Evolutionary conservation across 1,284 basidiomycete genomes (phyloP).

Genomic region (Leccinum angustisporum): DNA sequence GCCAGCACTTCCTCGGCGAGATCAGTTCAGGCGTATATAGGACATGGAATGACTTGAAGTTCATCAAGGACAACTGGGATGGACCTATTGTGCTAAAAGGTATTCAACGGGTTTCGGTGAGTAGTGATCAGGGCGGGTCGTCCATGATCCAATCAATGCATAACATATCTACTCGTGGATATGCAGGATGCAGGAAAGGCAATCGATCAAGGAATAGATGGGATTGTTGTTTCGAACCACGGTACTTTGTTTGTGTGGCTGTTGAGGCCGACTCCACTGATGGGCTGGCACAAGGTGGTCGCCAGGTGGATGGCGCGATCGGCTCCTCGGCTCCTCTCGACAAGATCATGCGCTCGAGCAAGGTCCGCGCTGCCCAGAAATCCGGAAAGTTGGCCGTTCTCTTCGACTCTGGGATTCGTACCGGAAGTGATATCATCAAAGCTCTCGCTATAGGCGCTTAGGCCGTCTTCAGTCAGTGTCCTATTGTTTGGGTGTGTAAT

Average conservation of each 20-base stretch:
- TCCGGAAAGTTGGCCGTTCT: constrained; percentile 66
- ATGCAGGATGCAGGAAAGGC: constrained; percentile 69
- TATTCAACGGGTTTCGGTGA: constrained; percentile 55
- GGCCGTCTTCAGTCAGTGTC: constrained; percentile 58
- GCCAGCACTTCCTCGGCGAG: constrained; percentile 58
- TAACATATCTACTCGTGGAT: neutral
- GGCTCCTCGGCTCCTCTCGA: constrained; percentile 71
- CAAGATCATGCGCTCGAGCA: constrained; percentile 57
- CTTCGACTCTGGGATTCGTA: constrained; percentile 81
- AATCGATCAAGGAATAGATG: constrained; percentile 66
- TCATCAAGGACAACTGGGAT: constrained; percentile 68
- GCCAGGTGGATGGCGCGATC: constrained; percentile 83
- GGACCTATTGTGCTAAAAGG: constrained; percentile 74
- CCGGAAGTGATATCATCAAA: constrained; percentile 76
- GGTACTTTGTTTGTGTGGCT: constrained; percentile 40
- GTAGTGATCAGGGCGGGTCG: constrained; percentile 13
- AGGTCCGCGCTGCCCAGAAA: constrained; percentile 56
- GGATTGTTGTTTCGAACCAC: constrained; percentile 83
- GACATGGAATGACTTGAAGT: constrained; percentile 65
- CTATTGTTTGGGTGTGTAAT: neutral
- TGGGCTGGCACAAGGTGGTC: constrained; percentile 50
- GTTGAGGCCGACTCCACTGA: neutral
- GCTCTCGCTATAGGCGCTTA: constrained; percentile 71
- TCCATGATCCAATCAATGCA: neutral
- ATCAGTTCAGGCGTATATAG: constrained; percentile 58